Evolutionary conservation across 2,329 filamentous ascomycete genomes (phyloP), one percentile per base, ranked within the genome.

Genomic region (Neofusicoccum sp.): DNA sequence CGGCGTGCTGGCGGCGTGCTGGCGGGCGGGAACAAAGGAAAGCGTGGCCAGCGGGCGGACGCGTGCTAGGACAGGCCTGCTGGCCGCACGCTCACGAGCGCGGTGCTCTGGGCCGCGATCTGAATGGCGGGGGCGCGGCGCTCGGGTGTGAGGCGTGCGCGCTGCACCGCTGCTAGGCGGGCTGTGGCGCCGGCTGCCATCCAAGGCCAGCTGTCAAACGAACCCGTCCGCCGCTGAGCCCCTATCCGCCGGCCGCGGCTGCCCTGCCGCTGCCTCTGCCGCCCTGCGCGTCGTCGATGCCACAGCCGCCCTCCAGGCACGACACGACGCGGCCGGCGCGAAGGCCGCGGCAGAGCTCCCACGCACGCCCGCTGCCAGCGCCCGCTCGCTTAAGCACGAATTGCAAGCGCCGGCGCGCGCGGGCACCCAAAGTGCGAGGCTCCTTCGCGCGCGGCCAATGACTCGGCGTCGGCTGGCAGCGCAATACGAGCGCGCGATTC

Each of bases 401-500:
- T 47, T 41, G 22, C 22, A 31, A 45, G 29, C 14, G n/a, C 14
- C 14, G 41, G 5, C 14, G 41, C 3, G 11, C 14, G 31, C 54
- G 54, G 54, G 54, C 54, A 58, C 22, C 41, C n/a, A 58, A 43
- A 37, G 41, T 14, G 22, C 22, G 22, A 22, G 22, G 22, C 22
- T 22, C 22, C 22, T 22, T 22, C 22, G 22, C 22, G 22, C 22
- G 4, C 14, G 6, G 37, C 28, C 43, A 9, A 58, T 58, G 54
- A 58, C 54, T 58, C 54, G 54, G 14, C 33, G 34, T 34, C 7
- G 31, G 48, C 33, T 33, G 48, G 48, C 54, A 45, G 31, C 39
- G 52, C 39, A 58, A 58, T 58, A 58, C 54, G 54, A 58, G n/a
- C 54, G 41, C 16, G n/a, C 34, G 39, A 58, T 58, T 58, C 54